phyloP scores from a whole-genome alignment of 2,329 filamentous ascomycete genomes.

The Coniochaeta pulveracea region DNA sequence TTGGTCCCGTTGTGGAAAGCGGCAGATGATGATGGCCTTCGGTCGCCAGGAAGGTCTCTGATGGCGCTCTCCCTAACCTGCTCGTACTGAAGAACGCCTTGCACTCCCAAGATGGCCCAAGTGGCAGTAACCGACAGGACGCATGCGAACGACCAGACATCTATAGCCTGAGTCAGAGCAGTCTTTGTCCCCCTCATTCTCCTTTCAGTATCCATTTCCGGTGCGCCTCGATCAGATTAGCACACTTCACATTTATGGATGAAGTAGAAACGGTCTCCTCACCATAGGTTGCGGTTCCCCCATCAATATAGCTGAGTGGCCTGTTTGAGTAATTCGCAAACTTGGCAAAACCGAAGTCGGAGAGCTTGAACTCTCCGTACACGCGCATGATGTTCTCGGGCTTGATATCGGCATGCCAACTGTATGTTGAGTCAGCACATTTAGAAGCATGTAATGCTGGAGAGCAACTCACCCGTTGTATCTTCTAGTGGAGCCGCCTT shows the following conservation, averaged over 20 bases:
- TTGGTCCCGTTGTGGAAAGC: slow-evolving; percentile 1
- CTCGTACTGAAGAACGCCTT: slow-evolving; percentile 1
- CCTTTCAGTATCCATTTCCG: background rate
- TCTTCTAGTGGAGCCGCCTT: background rate
- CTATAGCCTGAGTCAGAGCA: background rate
- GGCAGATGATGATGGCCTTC: background rate
- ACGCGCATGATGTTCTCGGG: slow-evolving; percentile 3
- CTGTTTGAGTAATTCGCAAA: background rate
- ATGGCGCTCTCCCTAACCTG: background rate
- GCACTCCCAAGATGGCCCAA: slow-evolving; percentile 1
- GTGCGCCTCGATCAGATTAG: background rate
- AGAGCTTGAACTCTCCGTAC: slow-evolving; percentile 3
- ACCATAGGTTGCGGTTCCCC: slow-evolving; percentile 1
- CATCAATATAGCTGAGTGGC: background rate
- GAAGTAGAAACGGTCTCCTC: no score
- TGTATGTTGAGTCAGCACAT: no score
- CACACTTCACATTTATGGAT: no score
- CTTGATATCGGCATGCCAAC: slow-evolving; percentile 4
- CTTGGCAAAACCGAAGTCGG: slow-evolving; percentile 4
- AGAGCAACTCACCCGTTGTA: background rate
- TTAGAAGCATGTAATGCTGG: no score
- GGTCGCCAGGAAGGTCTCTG: background rate
- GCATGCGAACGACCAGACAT: slow-evolving; percentile 3
- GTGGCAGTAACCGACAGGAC: slow-evolving; percentile 2
- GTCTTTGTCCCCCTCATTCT: background rate